Percentiles rank a stretch among this genome's conserved stretches.
phyloP scores from a whole-genome alignment of 2,329 filamentous ascomycete genomes.

The Hypoxylon sp. region DNA sequence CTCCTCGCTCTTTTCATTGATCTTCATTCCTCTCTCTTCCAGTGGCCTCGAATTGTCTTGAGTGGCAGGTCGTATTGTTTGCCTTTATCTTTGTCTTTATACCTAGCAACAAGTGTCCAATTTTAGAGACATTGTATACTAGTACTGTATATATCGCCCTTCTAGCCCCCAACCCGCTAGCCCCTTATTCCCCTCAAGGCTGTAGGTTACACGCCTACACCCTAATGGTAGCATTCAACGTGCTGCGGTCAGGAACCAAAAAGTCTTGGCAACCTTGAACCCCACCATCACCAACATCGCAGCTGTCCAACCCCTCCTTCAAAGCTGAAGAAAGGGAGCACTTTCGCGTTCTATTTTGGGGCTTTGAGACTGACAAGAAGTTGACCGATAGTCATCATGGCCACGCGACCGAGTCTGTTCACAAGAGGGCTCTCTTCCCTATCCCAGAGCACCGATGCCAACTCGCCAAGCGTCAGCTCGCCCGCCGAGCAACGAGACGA shows the following conservation, averaged over 20 bases:
- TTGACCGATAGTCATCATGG: conserved; percentile 60
- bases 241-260: conserved; percentile 33
- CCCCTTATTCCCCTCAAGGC: conserved; percentile 16
- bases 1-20: conserved; percentile 1
- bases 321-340: conserved; percentile 9
- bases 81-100: conserved; percentile 7
- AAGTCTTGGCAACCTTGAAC: conserved; percentile 40
- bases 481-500: conserved; percentile 82
- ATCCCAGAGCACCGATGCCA: conserved; percentile 71
- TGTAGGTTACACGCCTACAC: conserved; percentile 27
- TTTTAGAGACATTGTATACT: neutral
- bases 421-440: conserved; percentile 75
- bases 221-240: conserved; percentile 8
- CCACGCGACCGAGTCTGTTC: conserved; percentile 70
- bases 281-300: conserved; percentile 32
- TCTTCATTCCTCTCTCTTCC: conserved; percentile 10
- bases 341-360: conserved; percentile 14
- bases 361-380: conserved; percentile 15
- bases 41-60: neutral
- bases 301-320: conserved; percentile 29
- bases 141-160: conserved; percentile 1
- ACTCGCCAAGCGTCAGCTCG: conserved; percentile 73
- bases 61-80: conserved; percentile 9
- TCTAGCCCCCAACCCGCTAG: conserved; percentile 18
- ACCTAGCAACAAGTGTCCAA: neutral